These are phyloP conservation scores for Beauveria sp. DNA, from an alignment of 2,329 filamentous ascomycete genomes.

Conservation along the genomic window DNA sequence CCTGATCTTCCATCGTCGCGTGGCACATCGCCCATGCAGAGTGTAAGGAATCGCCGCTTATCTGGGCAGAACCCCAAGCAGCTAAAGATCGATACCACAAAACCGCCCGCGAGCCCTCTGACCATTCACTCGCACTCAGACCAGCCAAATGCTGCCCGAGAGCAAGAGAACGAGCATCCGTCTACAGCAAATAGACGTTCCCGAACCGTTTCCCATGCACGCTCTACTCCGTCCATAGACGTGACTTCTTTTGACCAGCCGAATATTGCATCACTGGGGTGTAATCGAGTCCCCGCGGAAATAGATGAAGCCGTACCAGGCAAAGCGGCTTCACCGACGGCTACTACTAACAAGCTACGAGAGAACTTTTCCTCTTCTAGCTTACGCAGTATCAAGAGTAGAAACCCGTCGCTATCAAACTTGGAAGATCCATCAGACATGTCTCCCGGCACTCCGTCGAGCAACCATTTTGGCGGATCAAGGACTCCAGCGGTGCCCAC, in stretches of 20 bases:
- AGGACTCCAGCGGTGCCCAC: slow-evolving; percentile 46
- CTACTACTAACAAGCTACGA: slow-evolving; percentile 34
- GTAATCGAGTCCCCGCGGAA: slow-evolving; percentile 25
- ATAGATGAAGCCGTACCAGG: slow-evolving; percentile 30
- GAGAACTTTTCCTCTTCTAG: slow-evolving; percentile 68
- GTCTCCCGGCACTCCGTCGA: slow-evolving; percentile 69
- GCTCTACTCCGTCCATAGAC: slow-evolving; percentile 6
- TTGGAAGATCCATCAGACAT: slow-evolving; percentile 55
- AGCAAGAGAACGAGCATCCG: neutral
- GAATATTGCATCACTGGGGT: slow-evolving; percentile 23
- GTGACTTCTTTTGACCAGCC: slow-evolving; percentile 21
- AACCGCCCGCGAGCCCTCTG: slow-evolving; percentile 20
- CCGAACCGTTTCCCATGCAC: neutral
- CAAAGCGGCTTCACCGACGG: slow-evolving; percentile 46
- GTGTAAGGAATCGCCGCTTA: slow-evolving; percentile 67
- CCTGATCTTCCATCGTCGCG: slow-evolving; percentile 34
- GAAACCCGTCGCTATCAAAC: slow-evolving; percentile 62
- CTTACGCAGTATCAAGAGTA: slow-evolving; percentile 61
- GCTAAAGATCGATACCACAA: slow-evolving; percentile 76
- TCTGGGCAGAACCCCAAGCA: slow-evolving; percentile 76
- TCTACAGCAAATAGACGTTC: neutral
- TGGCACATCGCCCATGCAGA: slow-evolving; percentile 28
- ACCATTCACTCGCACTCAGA: slow-evolving; percentile 2
- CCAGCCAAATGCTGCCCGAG: neutral
- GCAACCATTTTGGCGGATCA: slow-evolving; percentile 54